Percentiles rank a stretch among this genome's conserved stretches.
Conservation (phyloP, 805 yeast genomes). For the Priceomyces fermenticarens region DNA sequence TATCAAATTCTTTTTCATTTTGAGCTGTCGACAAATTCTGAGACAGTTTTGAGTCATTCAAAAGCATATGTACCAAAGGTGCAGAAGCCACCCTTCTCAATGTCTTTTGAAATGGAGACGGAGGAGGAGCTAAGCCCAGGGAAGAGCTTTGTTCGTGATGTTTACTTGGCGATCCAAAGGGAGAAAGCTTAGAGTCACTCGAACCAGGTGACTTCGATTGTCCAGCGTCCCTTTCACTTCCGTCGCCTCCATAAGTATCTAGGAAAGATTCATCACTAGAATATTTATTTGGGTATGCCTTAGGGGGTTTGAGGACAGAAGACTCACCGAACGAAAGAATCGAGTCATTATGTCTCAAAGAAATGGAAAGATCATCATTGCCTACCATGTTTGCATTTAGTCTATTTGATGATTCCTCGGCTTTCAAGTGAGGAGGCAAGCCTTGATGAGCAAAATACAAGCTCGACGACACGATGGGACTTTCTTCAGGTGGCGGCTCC, state of each 20-base stretch:
- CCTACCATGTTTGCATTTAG: slow-evolving; percentile 18
- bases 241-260: slow-evolving; percentile 4
- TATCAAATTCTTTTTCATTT: slow-evolving; percentile 41
- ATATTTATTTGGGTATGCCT: slow-evolving; percentile 8
- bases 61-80: slow-evolving; percentile 53
- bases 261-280: slow-evolving; percentile 12
- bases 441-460: slow-evolving; percentile 60
- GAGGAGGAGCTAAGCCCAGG: slow-evolving; percentile 6
- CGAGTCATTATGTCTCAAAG: slow-evolving; percentile 39
- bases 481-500: slow-evolving; percentile 8
- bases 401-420: slow-evolving; percentile 6
- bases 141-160: slow-evolving; percentile 8
- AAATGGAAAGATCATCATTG: slow-evolving; percentile 25
- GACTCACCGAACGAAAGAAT: slow-evolving; percentile 23
- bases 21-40: slow-evolving; percentile 10
- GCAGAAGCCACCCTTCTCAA: slow-evolving; percentile 83
- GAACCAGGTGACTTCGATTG: slow-evolving; percentile 5
- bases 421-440: slow-evolving; percentile 47
- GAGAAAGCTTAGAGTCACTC: slow-evolving; percentile 1
- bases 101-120: slow-evolving; percentile 34
- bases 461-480: slow-evolving; percentile 33
- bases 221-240: not conserved
- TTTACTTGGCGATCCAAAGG: slow-evolving; percentile 4
- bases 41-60: slow-evolving; percentile 17
- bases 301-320: slow-evolving; percentile 20